Conservation (phyloP, 169 alveolate species). For the Eimeria sp. region DNA sequence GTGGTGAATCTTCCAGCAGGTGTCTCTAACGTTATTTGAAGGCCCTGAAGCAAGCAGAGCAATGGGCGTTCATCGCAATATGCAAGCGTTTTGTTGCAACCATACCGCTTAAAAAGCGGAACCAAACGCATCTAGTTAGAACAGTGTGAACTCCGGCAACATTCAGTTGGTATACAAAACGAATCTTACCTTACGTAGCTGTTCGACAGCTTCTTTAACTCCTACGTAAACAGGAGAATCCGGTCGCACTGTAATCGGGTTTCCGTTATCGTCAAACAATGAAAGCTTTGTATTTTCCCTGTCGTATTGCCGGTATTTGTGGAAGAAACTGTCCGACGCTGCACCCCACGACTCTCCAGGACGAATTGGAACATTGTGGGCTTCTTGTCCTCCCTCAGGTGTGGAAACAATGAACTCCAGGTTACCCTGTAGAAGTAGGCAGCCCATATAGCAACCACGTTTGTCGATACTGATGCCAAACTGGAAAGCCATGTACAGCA, state of each 20-base stretch:
- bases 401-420: conserved; percentile 40
- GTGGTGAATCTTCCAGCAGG: conserved; percentile 47
- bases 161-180: not conserved
- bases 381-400: conserved; percentile 59
- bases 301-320: conserved; percentile 13
- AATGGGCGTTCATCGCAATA: not conserved
- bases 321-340: conserved; percentile 41
- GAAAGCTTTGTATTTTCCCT: conserved; percentile 8
- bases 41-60: conserved; percentile 3
- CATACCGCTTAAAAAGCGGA: not conserved
- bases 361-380: conserved; percentile 54
- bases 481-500: not conserved
- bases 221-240: conserved; percentile 62
- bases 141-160: not conserved
- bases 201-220: conserved; percentile 58
- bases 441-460: not conserved
- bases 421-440: conserved; percentile 13
- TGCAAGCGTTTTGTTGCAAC: not conserved
- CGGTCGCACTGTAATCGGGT: conserved; percentile 49
- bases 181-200: conserved; percentile 52
- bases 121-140: not conserved
- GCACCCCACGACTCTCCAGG: conserved; percentile 61
- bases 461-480: not conserved
- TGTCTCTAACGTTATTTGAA: conserved; percentile 48
- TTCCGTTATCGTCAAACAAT: conserved; percentile 36